Conservation (phyloP, 1,139 yeast genomes). For the Candida sp. region DNA sequence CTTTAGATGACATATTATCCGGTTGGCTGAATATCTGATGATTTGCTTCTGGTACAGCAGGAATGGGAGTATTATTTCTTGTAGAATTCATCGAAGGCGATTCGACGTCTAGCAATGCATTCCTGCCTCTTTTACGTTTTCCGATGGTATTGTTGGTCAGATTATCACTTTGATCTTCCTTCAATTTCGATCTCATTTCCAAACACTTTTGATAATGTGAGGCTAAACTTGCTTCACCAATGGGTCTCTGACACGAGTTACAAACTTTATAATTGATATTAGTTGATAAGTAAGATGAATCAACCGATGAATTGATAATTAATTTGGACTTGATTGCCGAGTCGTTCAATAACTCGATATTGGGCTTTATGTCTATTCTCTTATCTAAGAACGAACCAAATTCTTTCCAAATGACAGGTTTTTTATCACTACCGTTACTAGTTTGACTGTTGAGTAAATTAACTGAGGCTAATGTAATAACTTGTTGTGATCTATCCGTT, state of each 20-base stretch:
- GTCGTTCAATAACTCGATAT: neutral
- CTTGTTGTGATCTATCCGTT: conserved; percentile 26
- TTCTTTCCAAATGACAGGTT: conserved; percentile 53
- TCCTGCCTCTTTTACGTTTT: conserved; percentile 32
- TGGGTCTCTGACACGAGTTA: conserved; percentile 62
- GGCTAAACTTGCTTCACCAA: conserved; percentile 44
- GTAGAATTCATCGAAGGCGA: conserved; percentile 42
- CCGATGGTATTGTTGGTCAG: conserved; percentile 7
- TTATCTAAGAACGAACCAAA: conserved; percentile 57
- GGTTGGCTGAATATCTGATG: neutral
- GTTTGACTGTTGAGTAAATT: conserved; percentile 16
- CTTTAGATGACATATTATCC: conserved; percentile 8
- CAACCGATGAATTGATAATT: conserved; percentile 21
- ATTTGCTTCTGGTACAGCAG: conserved; percentile 12
- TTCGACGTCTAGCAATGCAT: conserved; percentile 30
- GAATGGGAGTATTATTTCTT: conserved; percentile 37
- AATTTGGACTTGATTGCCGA: conserved; percentile 9
- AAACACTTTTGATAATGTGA: conserved; percentile 48
- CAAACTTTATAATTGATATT: conserved; percentile 59
- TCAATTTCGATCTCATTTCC: conserved; percentile 43
- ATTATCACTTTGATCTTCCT: conserved; percentile 19
- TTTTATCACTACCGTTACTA: conserved; percentile 5
- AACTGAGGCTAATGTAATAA: conserved; percentile 25
- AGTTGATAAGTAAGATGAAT: conserved; percentile 40
- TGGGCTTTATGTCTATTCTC: conserved; percentile 27